Base-by-base conservation (phyloP, 495 filamentous ascomycete species). In the Saxophila tyrrhenica region DNA sequence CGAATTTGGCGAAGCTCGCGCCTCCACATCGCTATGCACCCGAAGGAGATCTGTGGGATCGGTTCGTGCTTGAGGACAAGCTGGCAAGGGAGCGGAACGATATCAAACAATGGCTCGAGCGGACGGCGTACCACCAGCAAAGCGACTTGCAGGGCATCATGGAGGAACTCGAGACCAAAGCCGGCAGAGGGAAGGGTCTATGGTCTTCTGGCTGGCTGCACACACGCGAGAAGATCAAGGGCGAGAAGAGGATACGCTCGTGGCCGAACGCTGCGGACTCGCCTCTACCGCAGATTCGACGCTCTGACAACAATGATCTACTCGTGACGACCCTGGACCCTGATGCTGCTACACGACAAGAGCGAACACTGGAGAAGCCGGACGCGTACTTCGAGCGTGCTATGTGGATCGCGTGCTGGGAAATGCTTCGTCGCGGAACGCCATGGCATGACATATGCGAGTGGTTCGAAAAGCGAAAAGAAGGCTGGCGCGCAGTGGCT, bases 321-420 rank as follows among this genome's bases (percentile, higher is more conserved):
- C 63, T 95, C 2, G 76, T 96, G 43, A 94, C 88, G n/a, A 86
- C 95, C 62, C 73, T 99, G 22, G 92, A 99, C 57, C 94, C 94
- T 3, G 92, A 99, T 75, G 87, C 90, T 5, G 73, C 82, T 15
- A 81, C 80, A 38, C 80, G 92, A 48, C 89, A 97, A 68, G 74
- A 74, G 25, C 78, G 82, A 29, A 75, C 72, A 38, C 69, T 97
- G 24, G 83, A 91, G 62, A 77, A 76, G 43, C 78, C 88, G 60
- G 92, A 99, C 62, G 78, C 85, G 49, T 88, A 80, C 56, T 89
- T 87, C 50, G 92, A 99, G 67, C 76, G 79, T 38, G 83, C 89
- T 5, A 85, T 89, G 5, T 96, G 89, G 89, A 72, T 90, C 60
- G 82, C 83, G 17, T 89, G 84, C 67, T 95, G 86, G 74, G 88